Evolutionary conservation across 495 filamentous ascomycete species (phyloP), one percentile per base, ranked within the genome.

Genomic region (Penicillium coffeae): DNA sequence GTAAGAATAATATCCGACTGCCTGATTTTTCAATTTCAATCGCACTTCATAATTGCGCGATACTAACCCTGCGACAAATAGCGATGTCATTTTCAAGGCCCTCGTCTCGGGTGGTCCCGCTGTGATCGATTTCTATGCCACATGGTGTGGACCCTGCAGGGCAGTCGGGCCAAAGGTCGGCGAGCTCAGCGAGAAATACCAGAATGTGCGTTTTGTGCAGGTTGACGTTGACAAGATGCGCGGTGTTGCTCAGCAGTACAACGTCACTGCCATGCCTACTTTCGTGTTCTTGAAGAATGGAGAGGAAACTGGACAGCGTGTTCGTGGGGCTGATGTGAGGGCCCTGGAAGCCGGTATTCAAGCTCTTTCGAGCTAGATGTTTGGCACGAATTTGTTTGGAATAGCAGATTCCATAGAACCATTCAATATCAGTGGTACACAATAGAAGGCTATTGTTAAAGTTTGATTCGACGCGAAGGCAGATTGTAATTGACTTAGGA

Each of bases 201-300:
- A 73, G 45, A 68, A 75, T 32, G 78, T 82, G 45, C 74, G 78
- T 54, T 95, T 95, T 68, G 80, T 80, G 73, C 93, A 94, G 77
- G 64, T 96, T 60, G 90, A 95, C 68, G 89, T 95, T 47, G 90
- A 96, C 68, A 77, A 85, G 50, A 69, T 91, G 22, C 74, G 85
- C 40, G 79, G 84, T 12, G 80, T 91, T 12, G 83, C 86, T 21
- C 68, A 79, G 52, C 80, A 92, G 58, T 80, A 87, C 38, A 73
- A 77, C 48, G 80, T 96, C 63, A 84, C 85, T 55, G 89, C 90
- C 54, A 95, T 96, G 90, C 90, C 90, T 27, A 94, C 90, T 13
- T 94, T 96, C 68, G 44, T 82, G 10, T 59, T 90, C 45, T 90
- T 92, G 78, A 88, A 86, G 75, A 67, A 84, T 57, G 88, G 86